Conservation (phyloP, 164 flowering plant species). For the Magnolia sinica region DNA sequence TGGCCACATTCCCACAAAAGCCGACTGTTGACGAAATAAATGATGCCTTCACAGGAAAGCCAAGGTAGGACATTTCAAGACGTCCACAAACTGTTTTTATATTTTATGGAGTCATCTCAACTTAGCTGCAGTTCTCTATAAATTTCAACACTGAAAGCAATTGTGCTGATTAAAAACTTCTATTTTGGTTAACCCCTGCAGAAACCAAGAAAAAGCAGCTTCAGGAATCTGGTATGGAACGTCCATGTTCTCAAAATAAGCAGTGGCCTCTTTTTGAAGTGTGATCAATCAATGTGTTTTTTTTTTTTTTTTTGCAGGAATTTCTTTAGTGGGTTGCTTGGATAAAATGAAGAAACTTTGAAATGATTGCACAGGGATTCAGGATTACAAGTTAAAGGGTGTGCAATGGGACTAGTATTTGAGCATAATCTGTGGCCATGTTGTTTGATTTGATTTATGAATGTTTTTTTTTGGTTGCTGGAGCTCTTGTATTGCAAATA, state of each 20-base stretch:
- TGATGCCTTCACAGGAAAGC: slow-evolving; percentile 70
- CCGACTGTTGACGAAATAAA: slow-evolving; percentile 72
- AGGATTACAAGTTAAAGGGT: not conserved
- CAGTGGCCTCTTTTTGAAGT: not conserved
- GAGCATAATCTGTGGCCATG: not conserved
- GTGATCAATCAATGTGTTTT: slow-evolving; percentile 5
- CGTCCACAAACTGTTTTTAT: not conserved
- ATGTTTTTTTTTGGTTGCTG: not conserved
- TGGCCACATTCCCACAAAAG: slow-evolving; percentile 52
- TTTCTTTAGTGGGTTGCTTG: slow-evolving; percentile 53
- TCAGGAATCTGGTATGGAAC: slow-evolving; percentile 64
- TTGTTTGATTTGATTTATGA: not conserved
- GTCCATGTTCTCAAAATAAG: not conserved
- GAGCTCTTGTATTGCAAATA: not conserved
- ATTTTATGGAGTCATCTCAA: not conserved
- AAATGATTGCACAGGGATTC: not conserved
- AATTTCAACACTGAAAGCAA: not conserved
- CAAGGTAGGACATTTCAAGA: slow-evolving; percentile 44
- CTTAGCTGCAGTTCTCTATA: not conserved
- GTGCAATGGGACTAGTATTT: not conserved
- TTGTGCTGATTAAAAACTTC: not conserved
- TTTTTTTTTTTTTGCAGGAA: slow-evolving; percentile 20
- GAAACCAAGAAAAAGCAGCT: slow-evolving; percentile 41
- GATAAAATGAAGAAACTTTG: not conserved
- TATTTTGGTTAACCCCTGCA: slow-evolving; percentile 27